Percentiles rank a stretch among this genome's conserved stretches.
These are phyloP conservation scores for Cephaloascus albidus DNA, from an alignment of 805 yeast species.

Conservation along the genomic window DNA sequence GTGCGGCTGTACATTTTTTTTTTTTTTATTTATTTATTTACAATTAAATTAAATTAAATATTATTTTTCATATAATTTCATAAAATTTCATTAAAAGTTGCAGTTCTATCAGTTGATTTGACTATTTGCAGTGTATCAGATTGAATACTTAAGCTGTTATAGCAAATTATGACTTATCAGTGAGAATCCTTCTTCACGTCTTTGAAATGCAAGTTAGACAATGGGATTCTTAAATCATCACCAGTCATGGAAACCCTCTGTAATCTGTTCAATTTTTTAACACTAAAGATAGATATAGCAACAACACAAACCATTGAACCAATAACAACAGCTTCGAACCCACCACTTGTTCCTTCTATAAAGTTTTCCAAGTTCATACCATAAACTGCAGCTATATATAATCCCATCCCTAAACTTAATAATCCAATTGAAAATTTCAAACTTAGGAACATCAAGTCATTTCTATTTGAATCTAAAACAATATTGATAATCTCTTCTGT, in stretches of 20 bases:
- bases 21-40: too few relatives aligned
- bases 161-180: too few relatives aligned
- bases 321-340: slow-evolving; percentile 37
- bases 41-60: too few relatives aligned
- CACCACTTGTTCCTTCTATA: slow-evolving; percentile 72
- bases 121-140: too few relatives aligned
- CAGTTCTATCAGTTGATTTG: too few relatives aligned
- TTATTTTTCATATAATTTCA: too few relatives aligned
- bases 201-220: neutral
- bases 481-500: slow-evolving; percentile 95
- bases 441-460: slow-evolving; percentile 84
- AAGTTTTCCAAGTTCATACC: slow-evolving; percentile 96
- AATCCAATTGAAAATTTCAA: slow-evolving; percentile 77
- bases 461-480: slow-evolving; percentile 87
- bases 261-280: slow-evolving; percentile 50
- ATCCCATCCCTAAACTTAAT: slow-evolving; percentile 69
- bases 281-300: slow-evolving; percentile 40
- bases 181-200: neutral
- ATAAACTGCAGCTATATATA: slow-evolving; percentile 77
- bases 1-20: too few relatives aligned
- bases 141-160: too few relatives aligned
- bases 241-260: slow-evolving; percentile 69
- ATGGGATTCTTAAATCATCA: neutral
- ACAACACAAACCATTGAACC: slow-evolving; percentile 38
- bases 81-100: too few relatives aligned